Evolutionary conservation across 2,329 filamentous ascomycete species (phyloP).

Genomic region (Epichloe hybrida): DNA sequence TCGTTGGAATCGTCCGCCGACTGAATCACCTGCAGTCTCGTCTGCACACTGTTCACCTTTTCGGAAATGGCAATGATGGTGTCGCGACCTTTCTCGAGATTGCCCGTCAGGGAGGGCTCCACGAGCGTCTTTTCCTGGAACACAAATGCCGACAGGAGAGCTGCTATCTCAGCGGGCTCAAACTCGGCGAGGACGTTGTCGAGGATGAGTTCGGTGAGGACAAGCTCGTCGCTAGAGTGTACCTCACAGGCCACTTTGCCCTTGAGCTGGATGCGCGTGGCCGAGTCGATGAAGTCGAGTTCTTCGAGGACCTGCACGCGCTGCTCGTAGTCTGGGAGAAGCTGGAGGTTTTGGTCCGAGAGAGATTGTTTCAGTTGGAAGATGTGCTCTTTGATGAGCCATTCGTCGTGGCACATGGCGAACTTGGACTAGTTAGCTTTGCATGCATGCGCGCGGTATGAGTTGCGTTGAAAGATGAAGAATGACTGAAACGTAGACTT

Average conservation of each 20-base stretch:
- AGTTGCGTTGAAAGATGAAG: too few relatives aligned
- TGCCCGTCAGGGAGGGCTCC: slow-evolving; percentile 66
- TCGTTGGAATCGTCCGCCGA: slow-evolving; percentile 84
- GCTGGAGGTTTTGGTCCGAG: slow-evolving; percentile 90
- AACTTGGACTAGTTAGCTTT: slow-evolving; percentile 43
- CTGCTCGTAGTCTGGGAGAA: slow-evolving; percentile 94
- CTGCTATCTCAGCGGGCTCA: slow-evolving; percentile 92
- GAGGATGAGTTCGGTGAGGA: slow-evolving; percentile 88
- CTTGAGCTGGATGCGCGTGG: slow-evolving; percentile 82
- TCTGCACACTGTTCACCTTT: slow-evolving; percentile 83
- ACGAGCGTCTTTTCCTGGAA: slow-evolving; percentile 93
- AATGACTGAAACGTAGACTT: slow-evolving; percentile 22
- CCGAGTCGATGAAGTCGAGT: slow-evolving; percentile 79
- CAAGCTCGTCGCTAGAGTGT: slow-evolving; percentile 90
- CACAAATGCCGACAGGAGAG: slow-evolving; percentile 83
- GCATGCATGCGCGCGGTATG: background rate
- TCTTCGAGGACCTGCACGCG: slow-evolving; percentile 85
- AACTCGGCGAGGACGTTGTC: slow-evolving; percentile 94
- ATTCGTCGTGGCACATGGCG: slow-evolving; percentile 91
- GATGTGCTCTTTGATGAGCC: slow-evolving; percentile 92
- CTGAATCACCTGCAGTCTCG: slow-evolving; percentile 80
- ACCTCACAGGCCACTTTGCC: slow-evolving; percentile 98
- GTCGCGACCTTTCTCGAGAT: slow-evolving; percentile 67
- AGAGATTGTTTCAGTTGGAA: slow-evolving; percentile 73
- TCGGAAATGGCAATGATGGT: slow-evolving; percentile 85